Evolutionary conservation across 163 green algal genomes (phyloP), one percentile per base, ranked within the genome.

Genomic region (Chlamydomonas reinhardtii): DNA sequence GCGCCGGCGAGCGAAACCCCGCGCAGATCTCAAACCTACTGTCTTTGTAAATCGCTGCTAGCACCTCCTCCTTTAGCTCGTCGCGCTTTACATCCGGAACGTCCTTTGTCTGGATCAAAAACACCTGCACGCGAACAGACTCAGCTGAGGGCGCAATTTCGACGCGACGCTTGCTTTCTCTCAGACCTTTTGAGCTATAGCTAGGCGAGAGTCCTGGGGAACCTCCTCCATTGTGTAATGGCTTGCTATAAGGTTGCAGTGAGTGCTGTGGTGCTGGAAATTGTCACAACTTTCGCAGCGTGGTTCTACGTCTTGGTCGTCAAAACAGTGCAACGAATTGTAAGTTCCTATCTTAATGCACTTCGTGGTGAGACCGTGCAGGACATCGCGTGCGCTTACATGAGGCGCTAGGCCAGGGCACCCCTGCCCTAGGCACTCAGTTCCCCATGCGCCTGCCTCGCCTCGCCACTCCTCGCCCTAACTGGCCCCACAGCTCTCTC

Each of bases 21-120:
- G 59, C 80, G 62, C 66, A 81, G 82, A 83, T 82, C 68, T 79
- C 48, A n/a, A 35, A 62, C 92, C 66, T 84, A 97, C 95, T 92
- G 81, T 97, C 88, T 69, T 89, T 84, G 52, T 91, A 88, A 25
- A 98, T 81, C 35, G 82, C 73, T n/a, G 95, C 91, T n/a, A 98
- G 77, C 16, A 99, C 95, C 32, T 97, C 92, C 32, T 92, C 52
- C 85, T 97, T 91, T 69, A 97, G 74, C n/a, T 88, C 73, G 0
- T 73, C 83, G 9, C 94, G 93, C 39, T 98, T 93, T 17, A 94
- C 93, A 4, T 90, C 89, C 16, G 82, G 29, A 37, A 94, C 62
- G 62, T 93, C 92, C 25, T 86, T 75, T n/a, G 87, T 87, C 25
- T 90, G 92, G 59, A 94, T 93, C 34, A 96, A 71, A 83, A 98